A percentile compares a stretch with the other conserved stretches of the same genome.
These are phyloP conservation scores for Hyaloscypha finlandica DNA, from an alignment of 495 filamentous ascomycete species.

Conservation along the genomic window DNA sequence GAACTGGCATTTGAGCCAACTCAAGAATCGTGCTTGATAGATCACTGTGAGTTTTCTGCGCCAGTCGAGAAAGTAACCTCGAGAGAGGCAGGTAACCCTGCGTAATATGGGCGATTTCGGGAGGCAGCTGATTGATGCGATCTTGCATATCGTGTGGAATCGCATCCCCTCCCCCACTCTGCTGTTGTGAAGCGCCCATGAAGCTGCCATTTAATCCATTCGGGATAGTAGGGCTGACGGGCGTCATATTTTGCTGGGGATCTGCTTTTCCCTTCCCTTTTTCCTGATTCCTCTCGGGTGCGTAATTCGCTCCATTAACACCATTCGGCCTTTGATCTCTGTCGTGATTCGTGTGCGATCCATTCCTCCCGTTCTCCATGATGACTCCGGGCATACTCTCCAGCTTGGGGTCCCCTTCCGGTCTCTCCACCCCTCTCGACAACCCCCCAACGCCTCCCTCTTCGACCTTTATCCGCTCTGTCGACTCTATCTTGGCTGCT, in stretches of 20 bases:
- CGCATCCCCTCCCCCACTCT: slow-evolving; percentile 1
- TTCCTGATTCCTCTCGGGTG: slow-evolving; percentile 22
- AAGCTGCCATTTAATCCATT: slow-evolving; percentile 30
- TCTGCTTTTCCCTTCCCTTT: slow-evolving; percentile 30
- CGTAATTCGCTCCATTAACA: slow-evolving; percentile 29
- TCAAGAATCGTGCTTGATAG: slow-evolving; percentile 69
- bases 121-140: slow-evolving; percentile 57
- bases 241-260: slow-evolving; percentile 30
- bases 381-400: slow-evolving; percentile 44
- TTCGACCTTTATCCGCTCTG: slow-evolving; percentile 21
- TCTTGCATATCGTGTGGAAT: slow-evolving; percentile 20
- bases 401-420: slow-evolving; percentile 17
- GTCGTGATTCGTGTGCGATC: slow-evolving; percentile 51
- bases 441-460: slow-evolving; percentile 28
- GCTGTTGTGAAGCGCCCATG: slow-evolving; percentile 2
- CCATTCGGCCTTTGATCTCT: slow-evolving; percentile 45
- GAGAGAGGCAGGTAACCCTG: slow-evolving; percentile 69
- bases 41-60: slow-evolving; percentile 78
- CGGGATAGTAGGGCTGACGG: slow-evolving; percentile 23
- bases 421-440: slow-evolving; percentile 22
- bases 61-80: slow-evolving; percentile 69
- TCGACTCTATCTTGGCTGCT: slow-evolving; percentile 37
- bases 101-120: slow-evolving; percentile 79
- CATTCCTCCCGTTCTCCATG: slow-evolving; percentile 56
- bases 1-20: slow-evolving; percentile 64